These are phyloP conservation scores for Ogataea angusta DNA, from an alignment of 805 yeast genomes.

Conservation along the genomic window DNA sequence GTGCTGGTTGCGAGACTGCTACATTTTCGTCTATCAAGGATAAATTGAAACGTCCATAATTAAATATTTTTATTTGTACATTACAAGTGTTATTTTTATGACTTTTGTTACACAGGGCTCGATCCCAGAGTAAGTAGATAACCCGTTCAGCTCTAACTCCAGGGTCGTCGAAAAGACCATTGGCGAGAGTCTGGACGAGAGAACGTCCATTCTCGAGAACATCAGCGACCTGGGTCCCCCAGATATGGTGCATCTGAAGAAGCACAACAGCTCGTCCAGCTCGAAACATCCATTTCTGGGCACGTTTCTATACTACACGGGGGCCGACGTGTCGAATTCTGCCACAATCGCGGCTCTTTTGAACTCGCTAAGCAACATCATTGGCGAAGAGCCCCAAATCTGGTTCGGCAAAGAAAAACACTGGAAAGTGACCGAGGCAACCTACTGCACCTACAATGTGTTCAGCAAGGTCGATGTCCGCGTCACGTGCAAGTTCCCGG, in stretches of 20 bases:
- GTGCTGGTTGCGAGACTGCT: too few relatives aligned
- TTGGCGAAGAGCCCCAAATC: constrained; percentile 58
- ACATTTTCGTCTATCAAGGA: too few relatives aligned
- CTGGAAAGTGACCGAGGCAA: constrained; percentile 69
- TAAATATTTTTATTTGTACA: constrained; percentile 3
- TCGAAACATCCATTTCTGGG: constrained; percentile 51
- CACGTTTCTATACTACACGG: constrained; percentile 70
- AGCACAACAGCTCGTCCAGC: constrained; percentile 27
- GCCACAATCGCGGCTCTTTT: constrained; percentile 76
- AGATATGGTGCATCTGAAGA: constrained; percentile 53
- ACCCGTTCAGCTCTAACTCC: constrained; percentile 12
- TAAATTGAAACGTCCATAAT: too few relatives aligned
- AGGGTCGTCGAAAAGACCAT: constrained; percentile 51
- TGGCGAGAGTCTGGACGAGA: constrained; percentile 55
- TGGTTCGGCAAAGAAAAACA: constrained; percentile 78
- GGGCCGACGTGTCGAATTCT: constrained; percentile 71
- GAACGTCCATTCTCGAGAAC: constrained; percentile 56
- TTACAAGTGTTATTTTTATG: constrained; percentile 24
- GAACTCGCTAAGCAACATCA: constrained; percentile 62
- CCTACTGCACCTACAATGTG: constrained; percentile 63
- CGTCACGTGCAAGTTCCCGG: constrained; percentile 73
- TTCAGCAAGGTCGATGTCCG: constrained; percentile 64
- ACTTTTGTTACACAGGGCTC: constrained; percentile 52
- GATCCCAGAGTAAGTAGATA: constrained; percentile 51
- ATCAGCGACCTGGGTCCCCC: constrained; percentile 73